Percentiles rank a stretch among this genome's conserved stretches.
Conservation (phyloP, 1,284 basidiomycete species). For the Ceratobasidium papillatum region DNA sequence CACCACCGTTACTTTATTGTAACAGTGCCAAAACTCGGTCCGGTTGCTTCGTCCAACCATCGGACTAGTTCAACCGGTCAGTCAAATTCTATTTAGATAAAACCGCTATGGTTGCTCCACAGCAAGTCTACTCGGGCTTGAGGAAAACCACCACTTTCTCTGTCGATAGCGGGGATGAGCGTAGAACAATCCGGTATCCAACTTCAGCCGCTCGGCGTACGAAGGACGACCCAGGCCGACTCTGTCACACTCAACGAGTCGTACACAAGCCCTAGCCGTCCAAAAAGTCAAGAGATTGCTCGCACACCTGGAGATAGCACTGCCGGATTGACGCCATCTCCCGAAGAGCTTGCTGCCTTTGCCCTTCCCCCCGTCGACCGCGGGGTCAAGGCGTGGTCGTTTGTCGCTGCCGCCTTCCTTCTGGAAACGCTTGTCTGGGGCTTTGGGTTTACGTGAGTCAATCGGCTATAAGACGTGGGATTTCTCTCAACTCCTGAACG, state of each 20-base stretch:
- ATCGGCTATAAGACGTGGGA: not conserved
- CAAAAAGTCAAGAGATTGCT: not conserved
- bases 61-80: not conserved
- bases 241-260: not conserved
- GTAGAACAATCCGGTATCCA: not conserved
- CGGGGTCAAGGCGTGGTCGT: constrained; percentile 38
- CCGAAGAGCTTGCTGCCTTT: not conserved
- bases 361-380: constrained; percentile 38
- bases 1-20: not conserved
- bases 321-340: not conserved
- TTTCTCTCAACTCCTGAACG: not conserved
- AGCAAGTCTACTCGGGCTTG: not conserved
- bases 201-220: not conserved
- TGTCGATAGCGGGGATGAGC: not conserved
- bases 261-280: not conserved
- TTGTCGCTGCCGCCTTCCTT: constrained; percentile 29
- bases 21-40: not conserved
- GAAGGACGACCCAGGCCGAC: not conserved
- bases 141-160: not conserved
- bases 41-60: not conserved
- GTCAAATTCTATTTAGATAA: not conserved
- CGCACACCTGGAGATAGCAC: not conserved
- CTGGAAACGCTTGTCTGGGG: constrained; percentile 42
- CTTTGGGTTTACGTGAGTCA: constrained; percentile 35
- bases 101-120: not conserved